These are phyloP conservation scores for Trametes villosa DNA, from an alignment of 768 basidiomycete species.

Conservation along the genomic window DNA sequence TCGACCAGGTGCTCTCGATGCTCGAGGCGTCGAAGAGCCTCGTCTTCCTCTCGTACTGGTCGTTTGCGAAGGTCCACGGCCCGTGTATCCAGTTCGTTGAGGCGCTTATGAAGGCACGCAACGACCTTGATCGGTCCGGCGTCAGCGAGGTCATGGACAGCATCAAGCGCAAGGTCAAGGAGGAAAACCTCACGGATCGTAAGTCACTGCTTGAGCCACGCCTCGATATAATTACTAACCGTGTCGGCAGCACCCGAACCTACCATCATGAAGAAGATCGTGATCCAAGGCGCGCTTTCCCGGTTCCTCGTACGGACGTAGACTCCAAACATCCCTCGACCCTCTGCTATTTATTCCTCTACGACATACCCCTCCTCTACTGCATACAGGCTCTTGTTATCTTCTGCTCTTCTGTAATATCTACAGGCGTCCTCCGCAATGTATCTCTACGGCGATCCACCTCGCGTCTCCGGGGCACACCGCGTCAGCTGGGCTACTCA, in stretches of 20 bases:
- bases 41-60: conserved; percentile 91
- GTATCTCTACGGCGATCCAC: conserved; percentile 11
- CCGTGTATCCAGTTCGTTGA: conserved; percentile 93
- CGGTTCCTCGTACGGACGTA: conserved; percentile 55
- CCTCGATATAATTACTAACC: not conserved
- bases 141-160: conserved; percentile 94
- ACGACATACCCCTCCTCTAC: conserved; percentile 12
- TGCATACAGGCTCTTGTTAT: conserved; percentile 10
- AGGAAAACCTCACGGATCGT: conserved; percentile 85
- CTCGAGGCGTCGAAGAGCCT: conserved; percentile 87
- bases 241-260: conserved; percentile 86
- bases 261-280: conserved; percentile 91
- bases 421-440: not conserved
- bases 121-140: conserved; percentile 88
- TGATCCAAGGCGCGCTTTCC: conserved; percentile 74
- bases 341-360: conserved; percentile 1
- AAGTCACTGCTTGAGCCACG: too few relatives aligned
- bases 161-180: conserved; percentile 89
- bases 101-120: conserved; percentile 83
- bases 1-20: conserved; percentile 82
- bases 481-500: too few relatives aligned
- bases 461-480: not conserved
- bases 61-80: conserved; percentile 92
- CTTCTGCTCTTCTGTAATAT: conserved; percentile 8
- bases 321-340: not conserved